Percentiles rank a stretch among this genome's conserved stretches.
These are phyloP conservation scores for Globisporangium acanthophoron DNA, from an alignment of 352 stramenopile species.

Conservation along the genomic window DNA sequence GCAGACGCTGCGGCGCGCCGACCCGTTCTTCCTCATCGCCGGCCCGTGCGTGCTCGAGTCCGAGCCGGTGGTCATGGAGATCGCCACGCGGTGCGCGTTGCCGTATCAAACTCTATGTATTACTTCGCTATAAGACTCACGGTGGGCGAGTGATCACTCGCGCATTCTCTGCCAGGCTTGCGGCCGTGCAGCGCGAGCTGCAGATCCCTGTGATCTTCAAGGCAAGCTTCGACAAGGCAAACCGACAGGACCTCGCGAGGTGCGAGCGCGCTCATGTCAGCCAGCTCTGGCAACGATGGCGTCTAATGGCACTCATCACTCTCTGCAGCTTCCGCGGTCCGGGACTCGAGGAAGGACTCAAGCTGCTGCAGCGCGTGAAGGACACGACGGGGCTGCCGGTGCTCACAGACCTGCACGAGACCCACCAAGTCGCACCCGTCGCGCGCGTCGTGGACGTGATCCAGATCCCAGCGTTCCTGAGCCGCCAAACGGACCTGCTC, in stretches of 20 bases:
- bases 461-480: conserved; percentile 87
- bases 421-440: conserved; percentile 63
- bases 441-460: conserved; percentile 74
- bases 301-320: not conserved
- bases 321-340: conserved; percentile 61
- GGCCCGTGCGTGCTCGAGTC: conserved; percentile 81
- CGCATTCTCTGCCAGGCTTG: conserved; percentile 33
- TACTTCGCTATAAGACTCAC: too few relatives aligned
- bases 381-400: conserved; percentile 63
- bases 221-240: conserved; percentile 88
- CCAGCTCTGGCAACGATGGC: too few relatives aligned
- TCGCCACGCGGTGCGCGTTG: conserved; percentile 46
- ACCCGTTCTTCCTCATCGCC: conserved; percentile 83
- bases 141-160: not conserved
- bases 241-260: conserved; percentile 72
- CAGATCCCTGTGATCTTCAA: conserved; percentile 86
- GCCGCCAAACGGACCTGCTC: conserved; percentile 85
- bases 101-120: too few relatives aligned
- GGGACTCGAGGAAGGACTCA: conserved; percentile 60
- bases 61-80: conserved; percentile 53
- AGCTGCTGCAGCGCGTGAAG: conserved; percentile 73
- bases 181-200: conserved; percentile 39
- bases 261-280: conserved; percentile 1
- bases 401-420: conserved; percentile 86
- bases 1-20: conserved; percentile 43